A percentile compares a stretch with the other conserved stretches of the same genome.
phyloP scores from a whole-genome alignment of 169 alveolate genomes.

The Cryptosporidium sp. region DNA sequence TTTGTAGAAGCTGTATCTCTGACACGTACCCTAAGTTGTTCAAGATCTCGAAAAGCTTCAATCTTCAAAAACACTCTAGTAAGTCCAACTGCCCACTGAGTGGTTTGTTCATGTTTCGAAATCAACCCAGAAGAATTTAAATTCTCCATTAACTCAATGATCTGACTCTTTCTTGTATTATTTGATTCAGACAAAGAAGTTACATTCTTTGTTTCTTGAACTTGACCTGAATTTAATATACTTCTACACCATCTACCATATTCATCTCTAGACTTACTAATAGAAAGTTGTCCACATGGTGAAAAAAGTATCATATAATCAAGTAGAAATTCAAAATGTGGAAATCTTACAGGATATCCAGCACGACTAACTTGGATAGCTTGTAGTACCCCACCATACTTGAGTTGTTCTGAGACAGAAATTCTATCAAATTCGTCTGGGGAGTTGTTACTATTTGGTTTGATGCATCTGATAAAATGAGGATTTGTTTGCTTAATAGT shows the following conservation, averaged over 20 bases:
- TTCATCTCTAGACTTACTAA: constrained; percentile 2
- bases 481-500: constrained; percentile 91
- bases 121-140: constrained; percentile 1
- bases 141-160: constrained; percentile 23
- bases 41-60: constrained; percentile 44
- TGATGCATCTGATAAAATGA: constrained; percentile 94
- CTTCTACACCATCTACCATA: not conserved
- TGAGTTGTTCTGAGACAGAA: constrained; percentile 92
- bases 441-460: constrained; percentile 89
- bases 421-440: constrained; percentile 90
- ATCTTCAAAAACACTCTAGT: constrained; percentile 56
- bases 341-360: constrained; percentile 93
- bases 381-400: constrained; percentile 92
- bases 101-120: not conserved
- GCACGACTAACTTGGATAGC: constrained; percentile 94
- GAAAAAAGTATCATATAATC: constrained; percentile 85
- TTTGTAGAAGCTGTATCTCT: constrained; percentile 76
- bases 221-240: not conserved
- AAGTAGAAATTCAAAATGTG: constrained; percentile 88
- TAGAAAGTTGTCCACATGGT: constrained; percentile 27
- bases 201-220: not conserved
- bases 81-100: constrained; percentile 60
- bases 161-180: not conserved
- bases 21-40: constrained; percentile 43
- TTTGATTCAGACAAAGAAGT: not conserved